Evolutionary conservation across 2,329 filamentous ascomycete species (phyloP), one percentile per base, ranked within the genome.

Genomic region (Aureobasidium sp.): DNA sequence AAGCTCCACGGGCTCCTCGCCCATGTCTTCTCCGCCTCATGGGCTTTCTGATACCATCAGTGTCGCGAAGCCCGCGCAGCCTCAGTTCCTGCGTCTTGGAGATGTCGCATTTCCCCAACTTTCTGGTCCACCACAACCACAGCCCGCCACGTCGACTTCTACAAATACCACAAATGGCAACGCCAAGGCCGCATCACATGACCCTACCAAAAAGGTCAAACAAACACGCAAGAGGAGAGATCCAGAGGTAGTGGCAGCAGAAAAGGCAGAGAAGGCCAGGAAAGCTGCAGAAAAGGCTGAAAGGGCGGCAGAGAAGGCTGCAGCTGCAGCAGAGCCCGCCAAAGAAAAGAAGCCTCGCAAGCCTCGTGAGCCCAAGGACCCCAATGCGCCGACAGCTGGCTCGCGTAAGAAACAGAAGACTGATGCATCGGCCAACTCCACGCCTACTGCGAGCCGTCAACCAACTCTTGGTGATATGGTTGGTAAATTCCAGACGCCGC

Each of bases 351-450:
- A 78, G 67, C 69, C 77, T 41, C 73, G 79, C 62, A 80, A 78
- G 68, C 71, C 76, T 20, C 70, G 72, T 31, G 75, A 77, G 61
- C 73, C 76, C 53, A 69, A 88, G 80, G 70, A 83, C 77, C 64
- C 80, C 75, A 71, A 67, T 70, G 69, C 71, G 39, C 70, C 73
- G 3, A 72, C 68, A 48, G 63, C 75, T 36, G 69, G 72, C 49
- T 72, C 79, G 63, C 80, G 82, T 67, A 85, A 79, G 74, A 77
- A 78, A 68, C 72, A 77, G 69, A 74, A 74, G 68, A 68, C 72
- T 68, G 34, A 63, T 71, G 27, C 70, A 71, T 36, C 45, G 20
- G 39, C 42, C 27, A 41, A 15, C 12, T 25, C 58, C n/a, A 41
- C 63, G 17, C 36, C 64, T 39, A 27, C 58, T 42, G n/a, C 34